Conservation (phyloP, 2,329 filamentous ascomycete genomes). For the Calonectria fujianensis region DNA sequence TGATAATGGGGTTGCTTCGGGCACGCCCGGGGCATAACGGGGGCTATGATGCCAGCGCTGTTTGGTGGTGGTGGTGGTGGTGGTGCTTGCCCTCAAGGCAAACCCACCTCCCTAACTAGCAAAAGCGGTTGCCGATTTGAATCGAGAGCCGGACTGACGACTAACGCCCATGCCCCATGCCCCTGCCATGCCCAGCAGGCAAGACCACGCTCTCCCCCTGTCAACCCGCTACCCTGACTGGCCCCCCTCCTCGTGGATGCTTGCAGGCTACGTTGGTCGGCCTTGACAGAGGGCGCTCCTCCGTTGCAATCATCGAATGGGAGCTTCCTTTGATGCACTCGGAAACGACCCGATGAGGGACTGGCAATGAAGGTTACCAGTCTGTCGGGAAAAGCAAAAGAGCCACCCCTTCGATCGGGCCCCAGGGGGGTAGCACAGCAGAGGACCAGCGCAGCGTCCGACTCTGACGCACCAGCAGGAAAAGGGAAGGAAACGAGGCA, state of each 20-base stretch:
- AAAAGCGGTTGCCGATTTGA: constrained; percentile 25
- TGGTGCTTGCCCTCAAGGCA: constrained; percentile 7
- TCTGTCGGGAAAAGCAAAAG: constrained; percentile 51
- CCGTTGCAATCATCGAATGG: constrained; percentile 37
- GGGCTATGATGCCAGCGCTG: not conserved
- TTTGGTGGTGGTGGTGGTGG: too few species aligned
- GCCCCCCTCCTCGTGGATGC: constrained; percentile 21
- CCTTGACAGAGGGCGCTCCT: constrained; percentile 31
- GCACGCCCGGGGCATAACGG: constrained; percentile 26
- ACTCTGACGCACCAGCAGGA: constrained; percentile 13
- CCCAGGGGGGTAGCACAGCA: constrained; percentile 34
- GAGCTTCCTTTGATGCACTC: constrained; percentile 32
- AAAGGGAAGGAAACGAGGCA: constrained; percentile 4
- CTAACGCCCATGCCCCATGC: constrained; percentile 14
- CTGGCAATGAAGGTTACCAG: constrained; percentile 49
- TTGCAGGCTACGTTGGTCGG: constrained; percentile 31
- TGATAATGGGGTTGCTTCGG: constrained; percentile 30
- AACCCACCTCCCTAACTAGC: constrained; percentile 23
- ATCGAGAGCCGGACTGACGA: constrained; percentile 25
- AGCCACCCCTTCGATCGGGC: constrained; percentile 39
- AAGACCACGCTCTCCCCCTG: constrained; percentile 31
- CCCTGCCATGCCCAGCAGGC: constrained; percentile 24
- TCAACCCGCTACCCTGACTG: constrained; percentile 33
- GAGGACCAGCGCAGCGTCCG: constrained; percentile 7
- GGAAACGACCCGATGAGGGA: constrained; percentile 44